Conservation (phyloP, 2,329 filamentous ascomycete genomes). For the Chlorencoelia australis region DNA sequence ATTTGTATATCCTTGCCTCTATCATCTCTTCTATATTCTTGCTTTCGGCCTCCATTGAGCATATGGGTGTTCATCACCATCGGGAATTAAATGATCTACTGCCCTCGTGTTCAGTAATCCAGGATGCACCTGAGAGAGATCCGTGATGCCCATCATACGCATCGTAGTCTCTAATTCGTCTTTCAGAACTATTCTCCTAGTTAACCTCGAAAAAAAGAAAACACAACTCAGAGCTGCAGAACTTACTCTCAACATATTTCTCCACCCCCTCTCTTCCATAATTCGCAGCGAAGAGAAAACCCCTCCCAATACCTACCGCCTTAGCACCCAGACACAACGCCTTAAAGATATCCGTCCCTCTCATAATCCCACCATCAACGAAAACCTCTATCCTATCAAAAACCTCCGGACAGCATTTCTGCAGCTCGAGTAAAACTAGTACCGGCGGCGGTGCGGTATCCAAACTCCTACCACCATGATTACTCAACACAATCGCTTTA, state of each 20-base stretch:
- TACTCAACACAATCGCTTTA: constrained; percentile 59
- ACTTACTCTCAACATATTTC: constrained; percentile 42
- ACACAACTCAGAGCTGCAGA: background rate
- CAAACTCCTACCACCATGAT: constrained; percentile 55
- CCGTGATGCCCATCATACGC: constrained; percentile 53
- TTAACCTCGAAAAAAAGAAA: too few species aligned
- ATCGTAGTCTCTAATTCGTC: constrained; percentile 59
- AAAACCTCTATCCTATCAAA: constrained; percentile 51
- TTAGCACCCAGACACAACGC: constrained; percentile 54
- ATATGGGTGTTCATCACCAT: constrained; percentile 33
- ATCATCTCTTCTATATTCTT: too few species aligned
- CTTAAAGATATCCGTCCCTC: constrained; percentile 59
- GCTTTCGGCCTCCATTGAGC: constrained; percentile 29
- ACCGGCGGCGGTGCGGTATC: constrained; percentile 45
- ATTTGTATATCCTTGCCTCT: too few species aligned
- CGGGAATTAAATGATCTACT: constrained; percentile 37
- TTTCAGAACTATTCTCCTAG: constrained; percentile 39
- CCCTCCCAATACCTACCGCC: constrained; percentile 52
- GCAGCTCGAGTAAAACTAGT: constrained; percentile 51
- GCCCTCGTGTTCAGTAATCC: constrained; percentile 48
- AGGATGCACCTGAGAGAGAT: constrained; percentile 49
- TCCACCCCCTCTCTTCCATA: constrained; percentile 52
- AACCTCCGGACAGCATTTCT: constrained; percentile 48
- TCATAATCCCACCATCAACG: constrained; percentile 54
- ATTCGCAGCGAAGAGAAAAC: constrained; percentile 47